phyloP scores from a whole-genome alignment of 441 rosid species.

The Mallotus japonicus region DNA sequence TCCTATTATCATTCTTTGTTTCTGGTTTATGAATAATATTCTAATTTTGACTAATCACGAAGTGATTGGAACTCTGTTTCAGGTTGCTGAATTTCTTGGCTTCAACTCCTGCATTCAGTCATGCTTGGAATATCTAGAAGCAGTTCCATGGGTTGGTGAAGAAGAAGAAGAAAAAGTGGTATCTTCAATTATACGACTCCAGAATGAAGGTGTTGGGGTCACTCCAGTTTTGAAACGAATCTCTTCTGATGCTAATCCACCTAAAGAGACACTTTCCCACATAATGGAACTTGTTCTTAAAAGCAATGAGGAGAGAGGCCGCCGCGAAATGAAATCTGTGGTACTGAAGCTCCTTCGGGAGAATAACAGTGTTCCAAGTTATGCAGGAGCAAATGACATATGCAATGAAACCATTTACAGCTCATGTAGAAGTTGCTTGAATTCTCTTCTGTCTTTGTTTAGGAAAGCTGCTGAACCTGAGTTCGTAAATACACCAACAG shows the following conservation, averaged over 20 bases:
- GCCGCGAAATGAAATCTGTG: conserved; percentile 81
- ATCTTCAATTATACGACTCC: conserved; percentile 64
- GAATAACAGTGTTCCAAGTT: conserved; percentile 44
- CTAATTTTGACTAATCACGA: conserved; percentile 3
- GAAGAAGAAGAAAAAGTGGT: conserved; percentile 97
- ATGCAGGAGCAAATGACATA: conserved; percentile 50
- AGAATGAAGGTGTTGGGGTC: conserved; percentile 64
- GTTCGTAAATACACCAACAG: conserved; percentile 23
- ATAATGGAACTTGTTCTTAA: conserved; percentile 81
- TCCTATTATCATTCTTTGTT: neutral
- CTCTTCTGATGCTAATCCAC: conserved; percentile 53
- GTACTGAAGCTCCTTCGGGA: conserved; percentile 89
- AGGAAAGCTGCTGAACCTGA: conserved; percentile 58
- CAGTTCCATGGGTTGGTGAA: conserved; percentile 98
- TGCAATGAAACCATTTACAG: conserved; percentile 62
- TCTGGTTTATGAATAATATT: conserved; percentile 11
- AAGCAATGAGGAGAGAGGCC: conserved; percentile 89
- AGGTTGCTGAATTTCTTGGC: conserved; percentile 78
- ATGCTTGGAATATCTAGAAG: conserved; percentile 92
- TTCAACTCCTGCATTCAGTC: conserved; percentile 66
- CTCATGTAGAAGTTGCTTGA: conserved; percentile 65
- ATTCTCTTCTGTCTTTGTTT: conserved; percentile 53
- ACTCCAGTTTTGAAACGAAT: conserved; percentile 73
- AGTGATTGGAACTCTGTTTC: conserved; percentile 23
- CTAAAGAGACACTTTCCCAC: conserved; percentile 67